phyloP scores from a whole-genome alignment of 176 grass and related monocot species.

The Raddia distichophylla region DNA sequence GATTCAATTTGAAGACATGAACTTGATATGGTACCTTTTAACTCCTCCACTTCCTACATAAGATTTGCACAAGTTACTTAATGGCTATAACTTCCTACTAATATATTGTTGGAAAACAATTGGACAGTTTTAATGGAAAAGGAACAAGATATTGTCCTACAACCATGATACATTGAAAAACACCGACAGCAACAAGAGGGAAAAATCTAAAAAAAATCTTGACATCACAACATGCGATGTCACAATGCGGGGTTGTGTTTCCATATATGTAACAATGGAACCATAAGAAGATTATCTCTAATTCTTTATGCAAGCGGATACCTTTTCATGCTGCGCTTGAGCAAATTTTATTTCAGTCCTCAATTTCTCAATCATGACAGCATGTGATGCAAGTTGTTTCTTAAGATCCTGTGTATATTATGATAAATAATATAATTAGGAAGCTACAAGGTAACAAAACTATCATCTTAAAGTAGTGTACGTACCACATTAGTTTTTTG shows the following conservation, averaged over 20 bases:
- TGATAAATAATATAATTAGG: conserved; percentile 31
- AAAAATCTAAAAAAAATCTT: conserved; percentile 24
- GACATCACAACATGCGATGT: conserved; percentile 20
- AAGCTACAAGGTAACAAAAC: background rate
- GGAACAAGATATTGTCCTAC: background rate
- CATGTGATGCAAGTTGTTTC: conserved; percentile 88
- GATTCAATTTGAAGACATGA: conserved; percentile 75
- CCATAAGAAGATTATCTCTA: background rate
- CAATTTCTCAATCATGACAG: conserved; percentile 79
- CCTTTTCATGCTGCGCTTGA: conserved; percentile 82
- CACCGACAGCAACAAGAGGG: background rate
- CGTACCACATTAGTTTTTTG: conserved; percentile 88
- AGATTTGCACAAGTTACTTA: conserved; percentile 46
- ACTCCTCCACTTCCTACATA: conserved; percentile 80
- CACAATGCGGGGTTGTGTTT: conserved; percentile 20
- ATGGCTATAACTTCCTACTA: background rate
- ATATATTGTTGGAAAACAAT: conserved; percentile 9
- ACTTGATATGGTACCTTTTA: conserved; percentile 62
- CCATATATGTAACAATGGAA: conserved; percentile 16
- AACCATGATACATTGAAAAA: background rate
- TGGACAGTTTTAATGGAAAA: background rate
- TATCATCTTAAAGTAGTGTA: conserved; percentile 41
- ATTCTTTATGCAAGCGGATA: conserved; percentile 27
- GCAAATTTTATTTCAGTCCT: conserved; percentile 51
- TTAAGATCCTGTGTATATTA: conserved; percentile 77